Base-by-base conservation (phyloP, 495 filamentous ascomycete species). In the Mytilinidion resinicola region DNA sequence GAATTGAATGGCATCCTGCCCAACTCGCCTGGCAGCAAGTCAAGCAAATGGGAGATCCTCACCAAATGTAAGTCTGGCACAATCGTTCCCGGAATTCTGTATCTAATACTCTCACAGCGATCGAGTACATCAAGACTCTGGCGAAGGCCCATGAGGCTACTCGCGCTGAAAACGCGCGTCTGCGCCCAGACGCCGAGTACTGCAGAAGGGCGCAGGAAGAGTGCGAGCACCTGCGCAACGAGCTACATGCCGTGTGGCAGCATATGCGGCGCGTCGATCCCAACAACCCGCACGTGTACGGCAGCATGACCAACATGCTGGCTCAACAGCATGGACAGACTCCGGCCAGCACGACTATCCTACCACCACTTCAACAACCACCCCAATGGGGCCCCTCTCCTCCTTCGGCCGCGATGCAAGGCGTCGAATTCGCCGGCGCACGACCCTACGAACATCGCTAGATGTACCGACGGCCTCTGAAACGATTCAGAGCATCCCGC, bases 41-140 rank as follows among this genome's bases (percentile, higher is more conserved):
- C 92, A 3, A 96, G 91, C 67, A 99, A 99, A 73, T 99, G 95
- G 95, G 93, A 99, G 67, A 95, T 96, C 36, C 72, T 99, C n/a
- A 95, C 89, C 9, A 91, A 92, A 80, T 89, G 91, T 95, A 78
- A 37, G 75, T 63, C 14, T 35, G 9, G 39, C 17, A 3, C n/a
- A 43, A 21, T 36, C 21, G 41, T 9, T 44, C 0, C 35, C 39
- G 20, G 5, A 42, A 12, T 12, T 25, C 49, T 15, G 6, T 49
- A 41, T 47, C 60, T 65, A 46, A 66, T 44, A n/a, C 7, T 21
- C n/a, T 25, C 17, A 9, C 51, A 69, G 66, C 66, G 3, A 69
- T 69, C 47, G 66, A 69, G 30, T 59, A 69, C 55, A 67, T 69
- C 51, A 61, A 62, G 35, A 53, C 15, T 48, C 42, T 69, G 10